These are phyloP conservation scores for Chrysoporthe puriensis DNA, from an alignment of 2,329 filamentous ascomycete species.

Conservation along the genomic window DNA sequence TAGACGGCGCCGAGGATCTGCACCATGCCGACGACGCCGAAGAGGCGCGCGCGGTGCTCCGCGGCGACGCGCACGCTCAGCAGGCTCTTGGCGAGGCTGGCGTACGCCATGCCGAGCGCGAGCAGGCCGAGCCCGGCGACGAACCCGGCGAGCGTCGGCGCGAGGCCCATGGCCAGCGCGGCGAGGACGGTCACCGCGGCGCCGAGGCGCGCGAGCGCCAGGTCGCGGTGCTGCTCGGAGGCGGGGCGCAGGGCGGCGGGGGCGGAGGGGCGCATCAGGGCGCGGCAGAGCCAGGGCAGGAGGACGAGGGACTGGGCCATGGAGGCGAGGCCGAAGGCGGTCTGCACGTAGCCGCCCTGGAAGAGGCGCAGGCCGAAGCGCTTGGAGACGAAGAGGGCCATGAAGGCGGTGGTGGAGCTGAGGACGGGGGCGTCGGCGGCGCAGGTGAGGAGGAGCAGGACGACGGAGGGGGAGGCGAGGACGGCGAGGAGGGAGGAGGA, in stretches of 20 bases:
- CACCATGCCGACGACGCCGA: conserved; percentile 37
- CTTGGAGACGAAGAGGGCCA: conserved; percentile 39
- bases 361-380: conserved; percentile 36
- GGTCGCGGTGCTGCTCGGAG: conserved; percentile 36
- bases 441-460: conserved; percentile 29
- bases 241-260: conserved; percentile 23
- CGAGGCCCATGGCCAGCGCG: conserved; percentile 33
- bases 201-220: conserved; percentile 35
- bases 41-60: conserved; percentile 38
- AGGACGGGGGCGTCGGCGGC: conserved; percentile 23
- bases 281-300: conserved; percentile 34
- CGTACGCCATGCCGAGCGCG: conserved; percentile 36
- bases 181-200: conserved; percentile 34
- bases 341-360: conserved; percentile 39
- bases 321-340: conserved; percentile 35
- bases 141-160: conserved; percentile 35
- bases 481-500: conserved; percentile 26
- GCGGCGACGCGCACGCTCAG: conserved; percentile 38
- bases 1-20: conserved; percentile 38
- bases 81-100: conserved; percentile 35
- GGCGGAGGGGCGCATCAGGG: conserved; percentile 31
- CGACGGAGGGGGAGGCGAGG: conserved; percentile 26
- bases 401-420: conserved; percentile 24
- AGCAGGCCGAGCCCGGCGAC: conserved; percentile 36
- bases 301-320: conserved; percentile 35